Evolutionary conservation across 1,139 yeast species (phyloP), one percentile per base, ranked within the genome.

Genomic region (Yamadazyma dendronema): DNA sequence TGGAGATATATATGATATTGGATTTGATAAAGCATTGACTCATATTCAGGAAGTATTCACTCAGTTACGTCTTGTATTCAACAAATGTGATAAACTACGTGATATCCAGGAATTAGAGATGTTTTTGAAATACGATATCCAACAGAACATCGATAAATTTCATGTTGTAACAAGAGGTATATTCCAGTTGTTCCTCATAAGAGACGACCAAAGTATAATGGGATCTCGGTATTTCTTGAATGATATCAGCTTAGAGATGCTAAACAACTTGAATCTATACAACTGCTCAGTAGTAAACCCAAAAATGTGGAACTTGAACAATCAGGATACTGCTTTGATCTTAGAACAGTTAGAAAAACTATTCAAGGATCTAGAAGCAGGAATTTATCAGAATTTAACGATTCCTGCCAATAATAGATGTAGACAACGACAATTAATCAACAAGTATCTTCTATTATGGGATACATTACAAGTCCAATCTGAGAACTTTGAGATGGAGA

Each of bases 401-500:
- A 66, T 74, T 2, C 64, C 70, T 43, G 82, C 87, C 13, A 85
- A 82, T 56, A 90, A 90, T 53, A 79, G 87, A 17, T 80, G 95
- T 37, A 74, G 96, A 37, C 92, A 87, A 53, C 77, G 96, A 46
- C 96, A 88, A 53, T 50, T 69, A 69, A 78, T 49, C 61, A 83
- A 56, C 57, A 80, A 50, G 67, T 82, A 56, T 62, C 74, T 54
- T 50, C 79, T 47, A 50, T 54, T 79, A 3, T 87, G 94, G 84
- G 97, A 92, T 56, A 74, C 88, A 3, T 63, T 88, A 24, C 97
- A 90, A 54, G 95, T 84, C 4, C 67, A 69, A 30, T 62, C 78
- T 46, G 88, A 84, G 50, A 54, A 61, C 4, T 61, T 76, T 31
- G 88, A 81, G 50, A 46, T 67, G 16, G 72, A 66, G 11, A 37